phyloP scores from a whole-genome alignment of 1,284 basidiomycete species.

The Tetrapyrgos nigripes region DNA sequence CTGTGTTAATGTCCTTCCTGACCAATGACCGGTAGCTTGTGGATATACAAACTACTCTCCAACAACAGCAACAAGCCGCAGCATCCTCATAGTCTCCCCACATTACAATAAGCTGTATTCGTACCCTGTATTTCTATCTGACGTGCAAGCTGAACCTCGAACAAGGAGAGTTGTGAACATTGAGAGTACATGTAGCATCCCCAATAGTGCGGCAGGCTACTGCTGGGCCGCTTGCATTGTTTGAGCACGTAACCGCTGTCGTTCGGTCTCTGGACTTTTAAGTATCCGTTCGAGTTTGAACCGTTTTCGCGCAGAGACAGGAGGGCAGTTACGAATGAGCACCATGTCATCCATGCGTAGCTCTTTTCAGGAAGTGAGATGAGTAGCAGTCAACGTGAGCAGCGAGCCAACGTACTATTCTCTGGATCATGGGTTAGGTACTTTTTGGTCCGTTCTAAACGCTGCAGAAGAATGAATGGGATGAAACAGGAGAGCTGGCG shows the following conservation, averaged over 20 bases:
- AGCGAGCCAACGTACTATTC: conserved; percentile 53
- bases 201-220: not conserved
- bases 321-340: conserved; percentile 79
- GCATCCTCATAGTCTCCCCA: conserved; percentile 14
- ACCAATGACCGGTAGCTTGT: conserved; percentile 54
- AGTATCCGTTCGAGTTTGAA: conserved; percentile 73
- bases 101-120: not conserved
- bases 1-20: not conserved
- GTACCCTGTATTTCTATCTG: not conserved
- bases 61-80: conserved; percentile 43
- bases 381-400: not conserved
- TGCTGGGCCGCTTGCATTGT: conserved; percentile 5
- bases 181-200: no score
- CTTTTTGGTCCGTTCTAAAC: conserved; percentile 76
- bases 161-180: no score
- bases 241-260: conserved; percentile 41
- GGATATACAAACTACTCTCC: conserved; percentile 66
- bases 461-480: conserved; percentile 44
- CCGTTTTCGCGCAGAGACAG: conserved; percentile 76
- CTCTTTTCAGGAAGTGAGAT: conserved; percentile 44
- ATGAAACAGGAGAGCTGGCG: not conserved
- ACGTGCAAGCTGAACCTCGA: not conserved
- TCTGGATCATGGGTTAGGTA: conserved; percentile 75
- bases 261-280: conserved; percentile 69
- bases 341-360: conserved; percentile 73